Conservation (phyloP, 2,329 filamentous ascomycete species). For the Fusarium denticulatum region DNA sequence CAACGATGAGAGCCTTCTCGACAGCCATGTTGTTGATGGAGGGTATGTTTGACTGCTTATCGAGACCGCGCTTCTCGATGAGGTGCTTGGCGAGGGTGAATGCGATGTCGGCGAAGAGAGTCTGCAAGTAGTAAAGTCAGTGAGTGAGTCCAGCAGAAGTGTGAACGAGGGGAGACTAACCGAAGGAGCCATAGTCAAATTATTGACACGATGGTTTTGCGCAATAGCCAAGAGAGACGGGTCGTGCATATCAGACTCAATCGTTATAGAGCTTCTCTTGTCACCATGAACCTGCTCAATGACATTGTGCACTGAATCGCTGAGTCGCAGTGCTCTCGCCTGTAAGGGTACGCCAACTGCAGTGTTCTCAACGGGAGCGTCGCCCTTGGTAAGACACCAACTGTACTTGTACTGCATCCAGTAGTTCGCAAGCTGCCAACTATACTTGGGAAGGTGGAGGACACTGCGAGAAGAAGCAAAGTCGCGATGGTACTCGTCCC, state of each 20-base stretch:
- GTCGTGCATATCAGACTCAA: neutral
- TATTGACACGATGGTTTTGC: neutral
- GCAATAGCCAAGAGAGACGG: neutral
- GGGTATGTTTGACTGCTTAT: neutral
- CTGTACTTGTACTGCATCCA: conserved; percentile 73
- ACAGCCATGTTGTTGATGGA: neutral
- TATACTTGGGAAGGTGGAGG: conserved; percentile 73
- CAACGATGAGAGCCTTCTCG: neutral
- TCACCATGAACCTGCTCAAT: neutral
- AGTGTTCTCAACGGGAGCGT: neutral
- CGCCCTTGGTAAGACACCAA: conserved; percentile 75
- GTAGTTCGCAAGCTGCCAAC: conserved; percentile 79
- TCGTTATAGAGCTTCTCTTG: neutral
- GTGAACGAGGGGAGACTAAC: rapidly evolving
- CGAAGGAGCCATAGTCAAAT: neutral
- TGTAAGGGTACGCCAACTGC: rapidly evolving
- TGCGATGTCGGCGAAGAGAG: neutral
- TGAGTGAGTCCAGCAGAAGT: rapidly evolving
- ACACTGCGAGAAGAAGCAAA: conserved; percentile 57
- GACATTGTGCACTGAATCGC: neutral
- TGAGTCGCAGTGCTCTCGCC: rapidly evolving
- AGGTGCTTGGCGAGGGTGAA: neutral
- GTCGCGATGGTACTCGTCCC: conserved; percentile 72
- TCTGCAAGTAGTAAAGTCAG: neutral
- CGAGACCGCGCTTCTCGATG: neutral